phyloP scores from a whole-genome alignment of 352 stramenopile species.

The Phytophthora melonis region DNA sequence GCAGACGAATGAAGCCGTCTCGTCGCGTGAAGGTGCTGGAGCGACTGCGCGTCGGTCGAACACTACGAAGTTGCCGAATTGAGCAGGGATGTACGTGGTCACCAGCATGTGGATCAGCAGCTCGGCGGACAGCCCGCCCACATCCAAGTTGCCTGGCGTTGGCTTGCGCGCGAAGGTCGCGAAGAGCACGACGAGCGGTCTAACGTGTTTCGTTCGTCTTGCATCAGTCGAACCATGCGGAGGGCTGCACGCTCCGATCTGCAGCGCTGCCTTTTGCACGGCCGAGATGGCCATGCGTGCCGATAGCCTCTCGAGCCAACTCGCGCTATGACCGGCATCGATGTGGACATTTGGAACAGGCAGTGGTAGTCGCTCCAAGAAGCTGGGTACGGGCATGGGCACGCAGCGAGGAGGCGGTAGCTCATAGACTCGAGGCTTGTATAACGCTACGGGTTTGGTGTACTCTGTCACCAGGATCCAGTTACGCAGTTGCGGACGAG shows the following conservation, averaged over 20 bases:
- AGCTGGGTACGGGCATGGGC: constrained; percentile 83
- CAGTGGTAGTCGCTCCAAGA: constrained; percentile 77
- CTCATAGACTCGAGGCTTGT: constrained; percentile 86
- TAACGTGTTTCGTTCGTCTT: constrained; percentile 82
- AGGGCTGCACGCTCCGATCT: constrained; percentile 78
- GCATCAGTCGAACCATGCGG: constrained; percentile 61
- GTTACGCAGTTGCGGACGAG: constrained; percentile 53
- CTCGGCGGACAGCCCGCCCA: constrained; percentile 87
- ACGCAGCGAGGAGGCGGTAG: constrained; percentile 84
- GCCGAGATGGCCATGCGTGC: constrained; percentile 60
- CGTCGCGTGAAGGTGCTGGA: constrained; percentile 53
- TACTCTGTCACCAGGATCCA: constrained; percentile 80
- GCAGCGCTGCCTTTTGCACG: constrained; percentile 63
- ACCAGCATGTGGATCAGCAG: constrained; percentile 93
- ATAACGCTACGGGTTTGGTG: constrained; percentile 75
- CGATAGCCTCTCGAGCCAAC: constrained; percentile 75
- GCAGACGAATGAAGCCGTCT: constrained; percentile 57
- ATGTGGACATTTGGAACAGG: constrained; percentile 78
- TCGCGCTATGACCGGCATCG: constrained; percentile 64
- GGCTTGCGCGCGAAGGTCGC: constrained; percentile 90
- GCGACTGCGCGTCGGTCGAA: constrained; percentile 81
- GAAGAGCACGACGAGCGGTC: constrained; percentile 89
- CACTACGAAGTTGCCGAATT: constrained; percentile 93
- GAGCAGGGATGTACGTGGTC: constrained; percentile 91
- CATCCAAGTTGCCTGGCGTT: constrained; percentile 79